Conservation (phyloP, 108 stramenopile species). For the Nitzschia putrida region DNA sequence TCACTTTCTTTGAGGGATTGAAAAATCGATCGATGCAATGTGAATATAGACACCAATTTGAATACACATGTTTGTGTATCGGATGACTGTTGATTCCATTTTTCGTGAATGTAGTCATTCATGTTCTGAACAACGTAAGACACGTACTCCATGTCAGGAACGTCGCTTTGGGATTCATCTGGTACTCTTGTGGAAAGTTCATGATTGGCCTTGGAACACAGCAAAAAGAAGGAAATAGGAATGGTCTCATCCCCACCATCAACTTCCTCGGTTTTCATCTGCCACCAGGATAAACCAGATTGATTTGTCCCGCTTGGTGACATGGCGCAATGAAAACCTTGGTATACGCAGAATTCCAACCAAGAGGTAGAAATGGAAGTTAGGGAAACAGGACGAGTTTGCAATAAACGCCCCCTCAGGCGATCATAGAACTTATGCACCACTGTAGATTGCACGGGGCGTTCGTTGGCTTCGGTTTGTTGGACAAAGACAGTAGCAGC, state of each 20-base stretch:
- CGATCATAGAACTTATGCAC: slow-evolving; percentile 16
- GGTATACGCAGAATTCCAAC: slow-evolving; percentile 38
- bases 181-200: neutral
- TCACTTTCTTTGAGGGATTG: neutral
- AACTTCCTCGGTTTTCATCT: neutral
- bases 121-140: neutral
- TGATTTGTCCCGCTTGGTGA: neutral
- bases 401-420: slow-evolving; percentile 16
- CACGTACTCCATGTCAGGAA: neutral
- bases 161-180: no score
- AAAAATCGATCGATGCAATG: slow-evolving; percentile 20
- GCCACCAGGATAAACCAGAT: neutral
- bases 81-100: neutral
- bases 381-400: neutral
- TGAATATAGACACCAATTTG: slow-evolving; percentile 15
- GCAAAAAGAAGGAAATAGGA: neutral
- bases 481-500: slow-evolving; percentile 30
- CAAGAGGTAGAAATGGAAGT: neutral
- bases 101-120: neutral
- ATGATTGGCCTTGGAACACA: neutral
- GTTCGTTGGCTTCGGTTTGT: neutral
- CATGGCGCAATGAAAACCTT: slow-evolving; percentile 3
- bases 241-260: neutral
- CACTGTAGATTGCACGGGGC: neutral
- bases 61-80: slow-evolving; percentile 11